These are phyloP conservation scores for Talaromyces sp. DNA, from an alignment of 2,329 filamentous ascomycete species.

Conservation along the genomic window DNA sequence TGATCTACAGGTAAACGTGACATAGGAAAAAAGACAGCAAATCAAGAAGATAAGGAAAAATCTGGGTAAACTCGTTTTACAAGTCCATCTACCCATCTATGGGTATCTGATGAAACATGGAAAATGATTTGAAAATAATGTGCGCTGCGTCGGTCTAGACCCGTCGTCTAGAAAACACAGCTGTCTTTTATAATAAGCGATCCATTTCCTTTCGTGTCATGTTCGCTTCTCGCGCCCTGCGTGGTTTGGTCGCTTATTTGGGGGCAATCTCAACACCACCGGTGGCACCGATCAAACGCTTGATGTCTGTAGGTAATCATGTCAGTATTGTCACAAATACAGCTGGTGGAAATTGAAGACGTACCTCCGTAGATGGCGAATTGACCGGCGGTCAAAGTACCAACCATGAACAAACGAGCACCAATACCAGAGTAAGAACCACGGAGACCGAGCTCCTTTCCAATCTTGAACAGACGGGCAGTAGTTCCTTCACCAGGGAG, in stretches of 20 bases:
- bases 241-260: constrained; percentile 34
- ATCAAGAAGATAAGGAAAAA: background rate
- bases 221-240: background rate
- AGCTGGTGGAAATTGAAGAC: no score
- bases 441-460: constrained; percentile 74
- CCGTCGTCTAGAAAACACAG: background rate
- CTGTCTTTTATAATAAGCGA: constrained; percentile 10
- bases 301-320: constrained; percentile 48
- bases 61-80: constrained; percentile 16
- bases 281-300: constrained; percentile 66
- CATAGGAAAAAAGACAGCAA: constrained; percentile 15
- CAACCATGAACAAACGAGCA: constrained; percentile 72
- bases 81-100: constrained; percentile 12
- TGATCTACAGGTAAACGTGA: constrained; percentile 19
- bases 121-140: constrained; percentile 14
- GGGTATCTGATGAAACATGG: constrained; percentile 8
- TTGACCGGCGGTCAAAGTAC: constrained; percentile 73
- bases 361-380: constrained; percentile 79
- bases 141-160: background rate
- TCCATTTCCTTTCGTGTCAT: constrained; percentile 4
- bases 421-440: constrained; percentile 79
- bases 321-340: background rate
- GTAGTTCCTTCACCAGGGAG: constrained; percentile 79
- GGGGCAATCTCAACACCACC: constrained; percentile 70
- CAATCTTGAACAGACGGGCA: constrained; percentile 81